Evolutionary conservation across 257 asterid genomes (phyloP).

Genomic region (Primulina eburnea): DNA sequence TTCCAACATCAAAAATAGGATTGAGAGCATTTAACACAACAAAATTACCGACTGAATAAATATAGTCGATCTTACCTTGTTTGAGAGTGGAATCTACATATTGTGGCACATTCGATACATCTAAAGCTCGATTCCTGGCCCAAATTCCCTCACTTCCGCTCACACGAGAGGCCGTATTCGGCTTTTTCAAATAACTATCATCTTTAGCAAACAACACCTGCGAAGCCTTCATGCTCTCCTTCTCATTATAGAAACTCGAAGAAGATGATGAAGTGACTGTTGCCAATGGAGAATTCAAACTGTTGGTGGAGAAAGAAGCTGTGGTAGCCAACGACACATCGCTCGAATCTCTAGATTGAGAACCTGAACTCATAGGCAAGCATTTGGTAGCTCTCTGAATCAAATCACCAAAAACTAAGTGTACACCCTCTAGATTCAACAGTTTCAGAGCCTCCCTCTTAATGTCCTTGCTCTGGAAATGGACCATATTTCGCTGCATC

Average conservation of each 20-base stretch:
- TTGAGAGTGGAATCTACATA: constrained; percentile 69
- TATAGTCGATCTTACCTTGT: constrained; percentile 26
- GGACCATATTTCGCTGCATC: constrained; percentile 58
- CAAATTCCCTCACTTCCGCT: constrained; percentile 37
- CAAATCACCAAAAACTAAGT: constrained; percentile 69
- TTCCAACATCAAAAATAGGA: constrained; percentile 15
- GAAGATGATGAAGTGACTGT: constrained; percentile 30
- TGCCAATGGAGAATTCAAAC: constrained; percentile 39
- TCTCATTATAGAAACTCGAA: constrained; percentile 41
- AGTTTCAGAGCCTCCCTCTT: constrained; percentile 62
- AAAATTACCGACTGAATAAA: constrained; percentile 6
- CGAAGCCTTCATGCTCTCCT: constrained; percentile 39
- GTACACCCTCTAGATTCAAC: constrained; percentile 70
- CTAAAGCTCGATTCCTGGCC: constrained; percentile 35
- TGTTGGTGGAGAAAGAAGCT: constrained; percentile 39
- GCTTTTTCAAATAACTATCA: constrained; percentile 62
- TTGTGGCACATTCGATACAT: constrained; percentile 36
- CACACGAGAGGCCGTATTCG: constrained; percentile 40
- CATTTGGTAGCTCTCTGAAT: constrained; percentile 81
- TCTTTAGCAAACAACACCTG: constrained; percentile 51
- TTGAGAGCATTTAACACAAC: constrained; percentile 4
- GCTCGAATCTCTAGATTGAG: constrained; percentile 33
- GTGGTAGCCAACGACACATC: constrained; percentile 30
- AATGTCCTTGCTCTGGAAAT: constrained; percentile 67
- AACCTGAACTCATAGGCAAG: constrained; percentile 41